Evolutionary conservation across 305 asterid genomes (phyloP).

Genomic region (Solanum hybrid): DNA sequence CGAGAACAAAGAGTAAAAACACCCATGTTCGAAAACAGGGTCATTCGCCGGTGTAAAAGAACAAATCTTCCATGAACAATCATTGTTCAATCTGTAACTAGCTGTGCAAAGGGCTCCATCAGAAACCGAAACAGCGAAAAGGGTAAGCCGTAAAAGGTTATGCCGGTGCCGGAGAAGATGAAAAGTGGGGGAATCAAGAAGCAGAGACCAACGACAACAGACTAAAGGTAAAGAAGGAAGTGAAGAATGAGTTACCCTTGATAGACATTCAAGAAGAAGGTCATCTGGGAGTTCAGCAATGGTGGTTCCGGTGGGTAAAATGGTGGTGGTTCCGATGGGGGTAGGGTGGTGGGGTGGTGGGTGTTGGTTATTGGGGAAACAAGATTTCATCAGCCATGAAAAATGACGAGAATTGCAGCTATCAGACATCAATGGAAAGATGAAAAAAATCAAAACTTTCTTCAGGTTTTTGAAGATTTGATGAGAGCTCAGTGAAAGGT

Average conservation of each 20-base stretch:
- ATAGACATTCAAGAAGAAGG: conserved; percentile 61
- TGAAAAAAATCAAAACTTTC: background rate
- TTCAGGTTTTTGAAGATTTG: background rate
- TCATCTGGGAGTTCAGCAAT: conserved; percentile 72
- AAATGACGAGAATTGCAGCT: conserved; percentile 67
- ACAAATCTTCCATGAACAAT: conserved; percentile 36
- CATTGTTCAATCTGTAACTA: conserved; percentile 29
- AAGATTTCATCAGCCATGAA: conserved; percentile 79
- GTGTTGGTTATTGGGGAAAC: conserved; percentile 62
- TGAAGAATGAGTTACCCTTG: conserved; percentile 45
- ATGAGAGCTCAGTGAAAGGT: background rate
- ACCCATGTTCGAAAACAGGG: conserved; percentile 12
- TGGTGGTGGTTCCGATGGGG: conserved; percentile 14
- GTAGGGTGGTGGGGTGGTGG: conserved; percentile 35
- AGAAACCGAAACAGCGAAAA: conserved; percentile 49
- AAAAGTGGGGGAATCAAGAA: conserved; percentile 52
- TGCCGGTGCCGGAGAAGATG: conserved; percentile 45
- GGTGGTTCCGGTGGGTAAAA: conserved; percentile 18
- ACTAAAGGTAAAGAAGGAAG: conserved; percentile 59
- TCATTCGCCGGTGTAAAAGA: conserved; percentile 22
- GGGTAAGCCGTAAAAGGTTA: conserved; percentile 35
- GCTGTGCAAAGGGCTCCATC: conserved; percentile 51
- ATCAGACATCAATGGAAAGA: conserved; percentile 22
- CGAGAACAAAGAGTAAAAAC: conserved; percentile 26
- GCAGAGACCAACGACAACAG: conserved; percentile 70